Conservation (phyloP, 1,284 basidiomycete species). For the Mycosarcoma mackinlayi region DNA sequence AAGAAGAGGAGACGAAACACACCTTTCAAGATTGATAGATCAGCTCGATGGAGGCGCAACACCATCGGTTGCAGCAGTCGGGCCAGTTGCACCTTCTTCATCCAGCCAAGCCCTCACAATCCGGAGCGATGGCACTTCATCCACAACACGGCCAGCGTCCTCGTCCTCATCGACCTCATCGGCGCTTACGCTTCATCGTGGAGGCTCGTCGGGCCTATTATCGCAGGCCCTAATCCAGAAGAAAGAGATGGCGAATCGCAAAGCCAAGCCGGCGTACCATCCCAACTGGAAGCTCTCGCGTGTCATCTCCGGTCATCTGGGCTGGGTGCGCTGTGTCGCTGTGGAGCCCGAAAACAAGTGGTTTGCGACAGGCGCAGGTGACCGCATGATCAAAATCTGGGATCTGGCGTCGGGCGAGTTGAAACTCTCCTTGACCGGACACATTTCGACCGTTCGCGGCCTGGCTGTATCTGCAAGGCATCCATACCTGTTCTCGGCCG, state of each 20-base stretch:
- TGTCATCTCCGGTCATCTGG: constrained; percentile 96
- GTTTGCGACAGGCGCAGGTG: constrained; percentile 98
- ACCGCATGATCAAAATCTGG: constrained; percentile 99
- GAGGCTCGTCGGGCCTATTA: constrained; percentile 45
- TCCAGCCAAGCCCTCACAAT: constrained; percentile 39
- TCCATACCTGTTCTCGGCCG: constrained; percentile 96
- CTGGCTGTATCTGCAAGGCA: constrained; percentile 90
- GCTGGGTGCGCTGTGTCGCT: constrained; percentile 96
- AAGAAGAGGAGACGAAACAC: constrained; percentile 30
- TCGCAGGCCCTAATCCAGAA: constrained; percentile 63
- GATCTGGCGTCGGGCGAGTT: constrained; percentile 94
- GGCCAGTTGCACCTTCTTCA: constrained; percentile 19
- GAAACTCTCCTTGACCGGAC: constrained; percentile 93
- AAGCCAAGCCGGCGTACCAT: constrained; percentile 91
- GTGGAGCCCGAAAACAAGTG: constrained; percentile 98
- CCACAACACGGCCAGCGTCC: constrained; percentile 15
- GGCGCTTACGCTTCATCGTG: constrained; percentile 38
- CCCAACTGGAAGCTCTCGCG: constrained; percentile 92
- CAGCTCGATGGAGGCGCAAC: constrained; percentile 37
- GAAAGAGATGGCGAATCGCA: constrained; percentile 74
- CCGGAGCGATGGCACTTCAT: constrained; percentile 16
- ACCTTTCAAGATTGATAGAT: constrained; percentile 27
- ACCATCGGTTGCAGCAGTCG: constrained; percentile 9
- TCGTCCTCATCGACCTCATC: constrained; percentile 16
- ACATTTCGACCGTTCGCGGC: constrained; percentile 95